These are phyloP conservation scores for Beauveria brongniartii DNA, from an alignment of 2,329 filamentous ascomycete genomes.

Conservation along the genomic window DNA sequence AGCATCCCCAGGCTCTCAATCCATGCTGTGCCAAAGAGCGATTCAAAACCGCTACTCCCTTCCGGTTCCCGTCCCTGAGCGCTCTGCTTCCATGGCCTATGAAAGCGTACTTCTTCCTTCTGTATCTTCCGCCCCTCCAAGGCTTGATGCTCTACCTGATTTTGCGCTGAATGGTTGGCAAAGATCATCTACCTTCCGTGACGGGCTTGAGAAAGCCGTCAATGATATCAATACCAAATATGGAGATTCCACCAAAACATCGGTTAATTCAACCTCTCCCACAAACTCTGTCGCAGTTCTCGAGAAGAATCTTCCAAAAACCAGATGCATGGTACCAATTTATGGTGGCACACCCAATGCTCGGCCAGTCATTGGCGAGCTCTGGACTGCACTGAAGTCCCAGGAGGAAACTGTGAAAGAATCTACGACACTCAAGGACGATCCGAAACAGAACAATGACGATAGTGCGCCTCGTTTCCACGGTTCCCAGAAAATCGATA, in stretches of 20 bases:
- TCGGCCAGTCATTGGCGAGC: neutral
- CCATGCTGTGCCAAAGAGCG: neutral
- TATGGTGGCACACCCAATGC: neutral
- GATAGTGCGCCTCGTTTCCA: neutral
- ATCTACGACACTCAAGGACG: neutral
- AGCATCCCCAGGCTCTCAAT: neutral
- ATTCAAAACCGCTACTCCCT: constrained; percentile 1
- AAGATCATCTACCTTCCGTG: constrained; percentile 22
- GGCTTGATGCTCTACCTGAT: constrained; percentile 22
- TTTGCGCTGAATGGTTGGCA: constrained; percentile 17
- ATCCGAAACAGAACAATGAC: neutral
- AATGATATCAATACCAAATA: constrained; percentile 23
- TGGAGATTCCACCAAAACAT: constrained; percentile 12
- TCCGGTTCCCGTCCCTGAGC: constrained; percentile 2
- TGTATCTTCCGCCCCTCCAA: constrained; percentile 16
- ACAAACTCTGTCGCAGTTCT: constrained; percentile 3
- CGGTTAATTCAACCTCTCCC: constrained; percentile 2
- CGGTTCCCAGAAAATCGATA: neutral
- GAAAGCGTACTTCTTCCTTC: neutral
- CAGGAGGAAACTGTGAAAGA: neutral
- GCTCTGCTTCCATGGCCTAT: neutral
- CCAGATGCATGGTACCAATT: constrained; percentile 12
- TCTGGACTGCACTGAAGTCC: neutral
- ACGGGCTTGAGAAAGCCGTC: constrained; percentile 22
- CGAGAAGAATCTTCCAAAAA: constrained; percentile 13